Evolutionary conservation across 2,329 filamentous ascomycete species (phyloP), one percentile per base, ranked within the genome.

Genomic region (Claviceps maximensis): DNA sequence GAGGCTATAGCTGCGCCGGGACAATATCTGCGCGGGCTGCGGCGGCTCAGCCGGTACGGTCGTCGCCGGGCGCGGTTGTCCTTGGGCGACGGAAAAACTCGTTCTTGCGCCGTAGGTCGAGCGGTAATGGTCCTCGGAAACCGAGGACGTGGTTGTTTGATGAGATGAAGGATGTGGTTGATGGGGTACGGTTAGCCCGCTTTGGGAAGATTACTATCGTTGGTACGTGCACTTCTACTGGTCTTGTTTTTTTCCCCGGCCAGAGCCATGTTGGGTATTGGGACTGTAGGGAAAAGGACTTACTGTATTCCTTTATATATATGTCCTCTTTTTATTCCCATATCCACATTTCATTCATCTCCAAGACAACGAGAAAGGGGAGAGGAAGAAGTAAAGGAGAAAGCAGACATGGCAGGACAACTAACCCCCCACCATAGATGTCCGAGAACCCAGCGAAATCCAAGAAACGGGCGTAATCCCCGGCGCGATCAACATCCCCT

Each of bases 401-500:
- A 13, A 12, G 8, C 31, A 38, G 31, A 49, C 21, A 15, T 48
- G 31, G n/a, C n/a, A n/a, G n/a, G n/a, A n/a, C n/a, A 23, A 44
- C 41, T 45, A 12, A 45, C 42, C 33, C n/a, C 8, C 13, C 12
- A 13, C 2, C 2, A 13, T 15, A 78, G 86, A 90, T 68, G 79
- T 84, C 51, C 86, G 87, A 65, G 86, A 91, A 65, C 84, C 85
- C 2, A 60, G 62, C 57, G 88, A 93, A 66, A 78, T 86, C 55
- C 60, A 69, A 50, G 66, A 72, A 7, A 80, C 79, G 9, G 86
- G 86, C 58, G 78, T 73, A 57, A 96, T 98, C 63, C 93, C 93
- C 1, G 79, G 79, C 47, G 83, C 89, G 1, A 71, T 91, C 62
- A 91, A 91, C 72, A 80, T 98, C 49, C 91, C 93, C 50, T 76